Evolutionary conservation across 345 rosid species (phyloP), one percentile per base, ranked within the genome.

Genomic region (Salix koriyanagi): DNA sequence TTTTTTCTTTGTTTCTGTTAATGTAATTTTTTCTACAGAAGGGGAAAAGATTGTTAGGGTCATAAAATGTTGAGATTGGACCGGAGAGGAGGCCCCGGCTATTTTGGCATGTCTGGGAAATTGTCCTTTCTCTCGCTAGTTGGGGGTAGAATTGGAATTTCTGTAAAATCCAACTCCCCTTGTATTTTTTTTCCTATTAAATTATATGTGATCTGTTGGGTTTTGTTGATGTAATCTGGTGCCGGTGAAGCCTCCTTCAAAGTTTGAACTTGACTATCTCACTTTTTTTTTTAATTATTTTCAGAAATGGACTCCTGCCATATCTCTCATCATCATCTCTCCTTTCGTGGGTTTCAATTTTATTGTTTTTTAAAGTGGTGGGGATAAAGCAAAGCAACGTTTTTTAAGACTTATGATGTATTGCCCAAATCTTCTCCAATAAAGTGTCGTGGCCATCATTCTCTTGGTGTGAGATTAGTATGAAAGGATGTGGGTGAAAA

Each of bases 71-170:
- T 69, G 73, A 75, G 78, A 73, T 75, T 54, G 83, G 88, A 75
- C 80, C 65, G 80, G 88, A 83, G 91, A 87, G 91, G 74, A 79
- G 79, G 82, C 75, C 90, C 91, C 78, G 82, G 88, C 92, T 80
- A 80, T 89, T 84, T 89, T 91, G 86, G 91, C 70, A 72, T 83
- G 94, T 87, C 87, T 74, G 91, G 92, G 91, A 72, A 82, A 65
- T 67, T n/a, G 72, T 76, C 85, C 86, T 85, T 65, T 77, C 83
- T 79, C 86, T 86, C 75, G 79, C 78, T 62, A n/a, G 61, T 66
- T 46, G 87, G 73, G 83, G 88, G 82, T 81, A 76, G 87, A 77
- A 77, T 82, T 73, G 88, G 88, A 81, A 77, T 76, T 81, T 83
- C 86, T 84, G 88, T 75, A 79, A 67, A 69, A 85, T 80, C 84